Evolutionary conservation across 2,329 filamentous ascomycete genomes (phyloP).

Genomic region (Alternaria brassicicola): DNA sequence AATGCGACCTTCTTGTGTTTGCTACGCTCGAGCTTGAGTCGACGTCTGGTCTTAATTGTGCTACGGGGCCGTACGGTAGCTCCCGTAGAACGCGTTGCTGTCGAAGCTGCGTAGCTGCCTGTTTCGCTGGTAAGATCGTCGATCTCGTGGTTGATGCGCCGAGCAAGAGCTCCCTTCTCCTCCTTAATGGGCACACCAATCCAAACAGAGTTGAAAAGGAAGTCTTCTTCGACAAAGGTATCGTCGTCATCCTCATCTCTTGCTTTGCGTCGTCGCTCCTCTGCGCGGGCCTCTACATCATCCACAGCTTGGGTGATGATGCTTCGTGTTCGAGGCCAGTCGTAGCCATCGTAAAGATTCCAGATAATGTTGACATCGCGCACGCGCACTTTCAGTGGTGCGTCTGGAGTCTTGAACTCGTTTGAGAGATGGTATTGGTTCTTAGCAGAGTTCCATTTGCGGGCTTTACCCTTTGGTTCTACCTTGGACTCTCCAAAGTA

Average conservation of each 20-base stretch:
- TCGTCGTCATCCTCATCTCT: conserved; percentile 66
- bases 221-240: conserved; percentile 83
- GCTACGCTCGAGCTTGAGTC: conserved; percentile 79
- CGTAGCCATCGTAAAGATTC: conserved; percentile 97
- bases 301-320: conserved; percentile 87
- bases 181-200: conserved; percentile 88
- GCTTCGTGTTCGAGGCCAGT: conserved; percentile 88
- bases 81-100: conserved; percentile 43
- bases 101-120: conserved; percentile 80
- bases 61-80: conserved; percentile 51
- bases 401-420: conserved; percentile 64
- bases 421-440: conserved; percentile 75
- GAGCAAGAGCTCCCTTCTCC: conserved; percentile 80
- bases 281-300: conserved; percentile 81
- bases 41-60: conserved; percentile 54
- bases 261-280: conserved; percentile 69
- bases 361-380: conserved; percentile 93
- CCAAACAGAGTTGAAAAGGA: conserved; percentile 98
- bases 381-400: conserved; percentile 77
- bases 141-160: conserved; percentile 85
- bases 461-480: conserved; percentile 68
- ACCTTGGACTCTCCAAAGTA: conserved; percentile 71
- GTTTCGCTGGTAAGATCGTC: conserved; percentile 88
- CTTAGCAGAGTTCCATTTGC: conserved; percentile 78
- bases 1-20: conserved; percentile 95